Percentiles rank a stretch among this genome's conserved stretches.
Conservation (phyloP, 1,139 yeast genomes). For the Diutina neorugosa region DNA sequence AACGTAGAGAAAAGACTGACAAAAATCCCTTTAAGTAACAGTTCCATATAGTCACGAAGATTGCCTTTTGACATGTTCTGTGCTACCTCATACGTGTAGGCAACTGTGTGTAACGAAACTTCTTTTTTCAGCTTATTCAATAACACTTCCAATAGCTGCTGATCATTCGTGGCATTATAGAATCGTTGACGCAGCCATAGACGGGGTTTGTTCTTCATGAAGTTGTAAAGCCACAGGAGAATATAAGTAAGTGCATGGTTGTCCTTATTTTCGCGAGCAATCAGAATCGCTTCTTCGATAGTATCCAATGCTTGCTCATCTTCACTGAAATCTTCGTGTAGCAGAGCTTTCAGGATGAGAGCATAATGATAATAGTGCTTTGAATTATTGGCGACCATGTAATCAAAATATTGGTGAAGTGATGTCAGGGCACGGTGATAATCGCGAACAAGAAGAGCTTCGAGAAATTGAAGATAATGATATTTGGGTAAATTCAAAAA, state of each 20-base stretch:
- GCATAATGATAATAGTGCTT: constrained; percentile 73
- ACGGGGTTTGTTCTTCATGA: constrained; percentile 56
- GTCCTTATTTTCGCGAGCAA: constrained; percentile 81
- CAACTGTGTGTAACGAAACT: not conserved
- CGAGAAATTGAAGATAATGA: constrained; percentile 54
- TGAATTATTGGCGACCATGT: constrained; percentile 62
- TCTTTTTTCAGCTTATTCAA: constrained; percentile 27
- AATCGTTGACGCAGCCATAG: constrained; percentile 31
- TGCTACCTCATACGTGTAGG: not conserved
- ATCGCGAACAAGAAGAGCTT: constrained; percentile 47
- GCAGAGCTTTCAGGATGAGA: constrained; percentile 59
- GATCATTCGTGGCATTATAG: constrained; percentile 27
- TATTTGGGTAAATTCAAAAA: not conserved
- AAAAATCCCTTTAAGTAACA: not conserved
- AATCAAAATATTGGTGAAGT: constrained; percentile 76
- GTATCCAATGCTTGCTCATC: constrained; percentile 67
- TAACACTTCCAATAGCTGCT: constrained; percentile 53
- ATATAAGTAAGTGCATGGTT: constrained; percentile 60
- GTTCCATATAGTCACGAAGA: not conserved
- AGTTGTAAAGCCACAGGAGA: constrained; percentile 70
- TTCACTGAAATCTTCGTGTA: constrained; percentile 69
- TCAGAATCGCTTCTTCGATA: constrained; percentile 77
- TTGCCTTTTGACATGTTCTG: not conserved
- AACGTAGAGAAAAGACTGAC: not conserved
- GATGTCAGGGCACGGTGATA: constrained; percentile 65